These are phyloP conservation scores for Trichoderma citrinoviride DNA, from an alignment of 2,329 filamentous ascomycete genomes.

Conservation along the genomic window DNA sequence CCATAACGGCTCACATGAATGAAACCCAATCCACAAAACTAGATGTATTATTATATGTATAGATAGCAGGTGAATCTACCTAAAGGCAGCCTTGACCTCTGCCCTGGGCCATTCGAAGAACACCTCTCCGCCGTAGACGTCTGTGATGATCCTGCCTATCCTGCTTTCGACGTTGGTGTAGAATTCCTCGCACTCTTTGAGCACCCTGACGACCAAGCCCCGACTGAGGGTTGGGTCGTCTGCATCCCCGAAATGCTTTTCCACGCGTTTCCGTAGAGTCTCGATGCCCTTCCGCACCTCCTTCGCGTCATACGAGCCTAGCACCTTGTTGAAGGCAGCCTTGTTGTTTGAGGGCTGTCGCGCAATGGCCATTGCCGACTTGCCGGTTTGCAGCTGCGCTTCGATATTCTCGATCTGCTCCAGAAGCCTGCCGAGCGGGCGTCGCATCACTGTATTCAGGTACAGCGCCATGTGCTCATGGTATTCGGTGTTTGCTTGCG, in stretches of 20 bases:
- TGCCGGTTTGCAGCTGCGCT: constrained; percentile 60
- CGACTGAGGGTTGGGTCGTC: constrained; percentile 68
- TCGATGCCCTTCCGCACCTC: constrained; percentile 90
- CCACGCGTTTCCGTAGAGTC: constrained; percentile 81
- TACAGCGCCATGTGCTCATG: constrained; percentile 85
- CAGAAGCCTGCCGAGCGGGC: constrained; percentile 84
- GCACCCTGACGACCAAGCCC: constrained; percentile 56
- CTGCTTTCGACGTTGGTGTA: constrained; percentile 61
- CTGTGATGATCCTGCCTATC: constrained; percentile 58
- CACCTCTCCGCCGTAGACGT: constrained; percentile 63
- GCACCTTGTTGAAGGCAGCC: constrained; percentile 78
- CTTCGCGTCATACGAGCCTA: constrained; percentile 75
- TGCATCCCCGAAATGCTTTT: constrained; percentile 94
- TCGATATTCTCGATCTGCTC: constrained; percentile 92
- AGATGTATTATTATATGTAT: not conserved
- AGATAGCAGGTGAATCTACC: constrained; percentile 24
- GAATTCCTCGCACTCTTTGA: constrained; percentile 60
- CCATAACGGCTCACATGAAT: not conserved
- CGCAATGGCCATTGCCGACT: constrained; percentile 64
- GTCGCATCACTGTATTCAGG: constrained; percentile 79
- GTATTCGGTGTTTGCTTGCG: constrained; percentile 74
- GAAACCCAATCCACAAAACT: not conserved
- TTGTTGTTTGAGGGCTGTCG: constrained; percentile 80
- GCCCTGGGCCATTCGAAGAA: constrained; percentile 64
- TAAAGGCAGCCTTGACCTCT: constrained; percentile 61